These are phyloP conservation scores for Tetrapisispora arboricola DNA, from an alignment of 805 yeast species.

Conservation along the genomic window DNA sequence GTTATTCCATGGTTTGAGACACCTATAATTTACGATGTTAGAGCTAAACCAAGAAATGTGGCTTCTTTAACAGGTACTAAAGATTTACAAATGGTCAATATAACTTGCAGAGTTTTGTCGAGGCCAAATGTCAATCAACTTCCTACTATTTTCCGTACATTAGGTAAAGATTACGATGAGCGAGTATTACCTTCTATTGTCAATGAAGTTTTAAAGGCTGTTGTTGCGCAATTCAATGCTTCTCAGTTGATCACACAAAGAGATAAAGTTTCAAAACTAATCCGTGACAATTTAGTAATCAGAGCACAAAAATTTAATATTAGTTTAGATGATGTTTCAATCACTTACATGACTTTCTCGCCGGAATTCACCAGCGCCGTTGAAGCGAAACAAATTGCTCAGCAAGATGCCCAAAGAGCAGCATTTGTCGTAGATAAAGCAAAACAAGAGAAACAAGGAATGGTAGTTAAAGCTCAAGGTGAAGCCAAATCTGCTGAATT, in stretches of 20 bases:
- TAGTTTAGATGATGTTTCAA: conserved; percentile 85
- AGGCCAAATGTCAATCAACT: conserved; percentile 73
- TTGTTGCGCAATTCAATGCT: conserved; percentile 97
- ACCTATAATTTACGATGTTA: conserved; percentile 84
- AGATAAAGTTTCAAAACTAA: conserved; percentile 86
- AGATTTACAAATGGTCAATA: conserved; percentile 97
- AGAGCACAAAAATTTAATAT: conserved; percentile 88
- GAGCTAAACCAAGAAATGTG: conserved; percentile 95
- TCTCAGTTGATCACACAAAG: conserved; percentile 98
- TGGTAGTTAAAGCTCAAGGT: conserved; percentile 95
- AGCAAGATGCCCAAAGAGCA: conserved; percentile 98
- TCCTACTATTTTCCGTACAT: conserved; percentile 80
- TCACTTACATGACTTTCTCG: conserved; percentile 92
- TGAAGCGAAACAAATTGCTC: conserved; percentile 98
- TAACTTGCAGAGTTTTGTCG: conserved; percentile 94
- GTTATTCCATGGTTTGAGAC: conserved; percentile 91
- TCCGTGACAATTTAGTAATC: conserved; percentile 81
- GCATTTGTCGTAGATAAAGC: conserved; percentile 96
- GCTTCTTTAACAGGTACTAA: conserved; percentile 96
- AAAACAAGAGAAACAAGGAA: conserved; percentile 92
- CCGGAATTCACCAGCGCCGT: conserved; percentile 97
- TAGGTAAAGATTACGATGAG: conserved; percentile 93
- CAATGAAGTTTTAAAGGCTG: conserved; percentile 91
- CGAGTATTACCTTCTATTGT: conserved; percentile 96
- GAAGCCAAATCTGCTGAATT: conserved; percentile 96